Percentiles rank a stretch among this genome's conserved stretches.
These are phyloP conservation scores for Angophora floribunda DNA, from an alignment of 345 rosid genomes.

Conservation along the genomic window DNA sequence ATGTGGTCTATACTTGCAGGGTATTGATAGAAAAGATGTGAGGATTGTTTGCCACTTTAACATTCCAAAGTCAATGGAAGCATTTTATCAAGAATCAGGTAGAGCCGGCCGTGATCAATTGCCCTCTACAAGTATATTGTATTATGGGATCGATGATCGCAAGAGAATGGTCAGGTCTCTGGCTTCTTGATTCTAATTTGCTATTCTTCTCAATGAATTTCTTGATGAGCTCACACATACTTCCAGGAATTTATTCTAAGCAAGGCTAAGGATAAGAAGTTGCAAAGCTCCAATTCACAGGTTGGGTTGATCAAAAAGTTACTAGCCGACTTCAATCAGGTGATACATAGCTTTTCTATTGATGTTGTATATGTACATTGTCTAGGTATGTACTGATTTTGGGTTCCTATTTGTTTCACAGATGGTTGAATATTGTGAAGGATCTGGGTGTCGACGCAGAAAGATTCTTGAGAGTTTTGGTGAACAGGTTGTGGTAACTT, in stretches of 20 bases:
- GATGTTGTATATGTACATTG: background rate
- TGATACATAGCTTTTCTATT: slow-evolving; percentile 4
- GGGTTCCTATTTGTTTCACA: slow-evolving; percentile 10
- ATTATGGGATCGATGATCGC: slow-evolving; percentile 89
- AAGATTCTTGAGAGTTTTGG: slow-evolving; percentile 89
- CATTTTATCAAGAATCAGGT: slow-evolving; percentile 98
- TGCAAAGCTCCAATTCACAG: slow-evolving; percentile 40
- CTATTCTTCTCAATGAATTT: background rate
- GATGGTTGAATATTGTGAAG: slow-evolving; percentile 89
- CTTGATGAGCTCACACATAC: slow-evolving; percentile 5
- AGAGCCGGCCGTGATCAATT: slow-evolving; percentile 97
- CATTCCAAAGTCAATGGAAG: slow-evolving; percentile 95
- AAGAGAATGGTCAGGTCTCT: slow-evolving; percentile 59
- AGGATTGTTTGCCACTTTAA: slow-evolving; percentile 90
- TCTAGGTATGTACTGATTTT: slow-evolving; percentile 2
- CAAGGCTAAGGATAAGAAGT: slow-evolving; percentile 51
- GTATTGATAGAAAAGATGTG: slow-evolving; percentile 94
- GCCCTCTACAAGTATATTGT: slow-evolving; percentile 74
- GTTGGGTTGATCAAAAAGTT: slow-evolving; percentile 39
- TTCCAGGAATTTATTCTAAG: slow-evolving; percentile 77
- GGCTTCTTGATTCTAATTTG: background rate
- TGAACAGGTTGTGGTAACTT: slow-evolving; percentile 51
- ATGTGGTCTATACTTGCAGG: slow-evolving; percentile 33
- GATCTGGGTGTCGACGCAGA: slow-evolving; percentile 87
- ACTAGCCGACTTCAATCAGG: slow-evolving; percentile 64